Base-by-base conservation (phyloP, 2,329 filamentous ascomycete species). In the Colletotrichum karsti region DNA sequence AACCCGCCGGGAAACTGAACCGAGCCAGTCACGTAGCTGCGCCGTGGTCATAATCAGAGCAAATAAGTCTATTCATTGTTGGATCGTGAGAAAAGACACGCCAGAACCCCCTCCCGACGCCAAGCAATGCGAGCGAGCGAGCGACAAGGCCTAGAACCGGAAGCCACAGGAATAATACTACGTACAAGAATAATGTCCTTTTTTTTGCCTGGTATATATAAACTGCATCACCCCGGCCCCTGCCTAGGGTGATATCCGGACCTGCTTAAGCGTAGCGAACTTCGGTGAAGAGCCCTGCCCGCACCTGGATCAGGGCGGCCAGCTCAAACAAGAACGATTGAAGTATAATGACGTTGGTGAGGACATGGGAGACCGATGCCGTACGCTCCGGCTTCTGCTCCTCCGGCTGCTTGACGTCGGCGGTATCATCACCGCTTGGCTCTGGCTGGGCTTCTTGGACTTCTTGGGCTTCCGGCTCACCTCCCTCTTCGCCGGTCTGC, bases 291-390 rank as follows among this genome's bases (percentile, higher is more conserved):
- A 95, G 77, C 12, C 90, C 90, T 24, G 91, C 92, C 61, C 93
- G 85, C 37, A 92, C 90, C 77, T 95, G 92, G 66, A 94, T 84
- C 73, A 95, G 79, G 26, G 92, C 91, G 2, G 92, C 90, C 63
- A 95, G 78, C 78, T 96, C 93, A 55, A 95, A 84, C 55, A 95
- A 79, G 76, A 96, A 96, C 37, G 92, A 92, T 77, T 96, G 93
- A 64, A 94, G 83, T 56, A 95, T 88, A 65, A 95, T 88, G 42
- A 92, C 88, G 76, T 95, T 96, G 6, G 93, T 95, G 69, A 96
- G 81, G 10, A 95, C 83, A 76, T 95, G 93, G 42, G 91, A 93
- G 5, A 96, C 88, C 7, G 91, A 93, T 7, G 90, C 91, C 9
- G 84, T 85, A 54, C 78, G 80, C 28, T 75, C 76, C 35, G 70